These are phyloP conservation scores for Monosporascus sp. DNA, from an alignment of 2,329 filamentous ascomycete species.

Conservation along the genomic window DNA sequence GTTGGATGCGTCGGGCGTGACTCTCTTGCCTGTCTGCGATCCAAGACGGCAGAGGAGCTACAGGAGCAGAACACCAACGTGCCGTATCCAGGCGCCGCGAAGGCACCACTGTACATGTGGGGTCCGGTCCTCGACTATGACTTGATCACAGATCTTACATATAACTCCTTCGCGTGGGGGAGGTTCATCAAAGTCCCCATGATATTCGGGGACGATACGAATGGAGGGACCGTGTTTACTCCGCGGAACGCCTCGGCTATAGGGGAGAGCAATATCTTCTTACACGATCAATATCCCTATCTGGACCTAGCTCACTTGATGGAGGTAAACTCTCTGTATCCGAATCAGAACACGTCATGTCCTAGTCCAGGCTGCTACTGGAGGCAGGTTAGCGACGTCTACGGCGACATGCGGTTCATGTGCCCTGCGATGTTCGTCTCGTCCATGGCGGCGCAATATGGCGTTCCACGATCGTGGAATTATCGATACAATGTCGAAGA, in stretches of 20 bases:
- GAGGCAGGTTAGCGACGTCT: slow-evolving; percentile 51
- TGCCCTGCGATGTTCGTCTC: slow-evolving; percentile 57
- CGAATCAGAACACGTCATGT: slow-evolving; percentile 42
- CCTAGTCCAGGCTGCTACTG: slow-evolving; percentile 48
- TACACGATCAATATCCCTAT: slow-evolving; percentile 52
- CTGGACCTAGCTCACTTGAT: slow-evolving; percentile 45
- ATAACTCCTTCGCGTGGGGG: slow-evolving; percentile 40
- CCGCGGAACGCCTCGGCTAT: slow-evolving; percentile 42
- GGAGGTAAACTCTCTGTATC: slow-evolving; percentile 50
- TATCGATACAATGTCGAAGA: slow-evolving; percentile 68
- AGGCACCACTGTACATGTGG: slow-evolving; percentile 45
- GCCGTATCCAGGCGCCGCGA: slow-evolving; percentile 28
- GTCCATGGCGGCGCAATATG: slow-evolving; percentile 27
- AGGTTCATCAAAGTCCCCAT: slow-evolving; percentile 49
- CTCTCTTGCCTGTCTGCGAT: slow-evolving; percentile 41
- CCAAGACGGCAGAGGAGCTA: slow-evolving; percentile 34
- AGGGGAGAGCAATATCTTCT: slow-evolving; percentile 46
- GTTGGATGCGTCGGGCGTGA: slow-evolving; percentile 34
- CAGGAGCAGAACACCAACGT: slow-evolving; percentile 37
- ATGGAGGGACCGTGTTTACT: slow-evolving; percentile 61
- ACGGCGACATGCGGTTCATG: slow-evolving; percentile 61
- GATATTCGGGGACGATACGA: slow-evolving; percentile 52
- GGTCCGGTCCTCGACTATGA: slow-evolving; percentile 48
- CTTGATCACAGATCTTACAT: slow-evolving; percentile 45
- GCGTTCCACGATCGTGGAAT: slow-evolving; percentile 48